Percentiles rank a stretch among this genome's conserved stretches.
Evolutionary conservation across 2,329 filamentous ascomycete genomes (phyloP).

Genomic region (Claviceps sp.): DNA sequence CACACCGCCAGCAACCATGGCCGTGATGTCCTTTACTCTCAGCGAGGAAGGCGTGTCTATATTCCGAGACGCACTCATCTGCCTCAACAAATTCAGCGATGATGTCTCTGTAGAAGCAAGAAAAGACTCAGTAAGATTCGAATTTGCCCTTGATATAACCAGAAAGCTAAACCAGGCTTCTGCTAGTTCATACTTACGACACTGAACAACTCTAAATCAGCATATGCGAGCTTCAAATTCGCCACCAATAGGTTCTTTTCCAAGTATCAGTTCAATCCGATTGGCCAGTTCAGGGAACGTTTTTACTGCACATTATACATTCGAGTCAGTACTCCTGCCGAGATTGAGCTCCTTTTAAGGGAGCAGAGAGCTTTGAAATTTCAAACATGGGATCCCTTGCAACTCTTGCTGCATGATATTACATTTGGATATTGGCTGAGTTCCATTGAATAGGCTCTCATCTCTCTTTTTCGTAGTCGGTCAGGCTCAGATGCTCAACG

Average conservation of each 20-base stretch:
- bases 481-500: slow-evolving; percentile 41
- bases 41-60: slow-evolving; percentile 58
- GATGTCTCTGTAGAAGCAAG: slow-evolving; percentile 62
- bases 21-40: slow-evolving; percentile 58
- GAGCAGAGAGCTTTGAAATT: background rate
- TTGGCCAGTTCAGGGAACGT: slow-evolving; percentile 35
- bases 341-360: background rate
- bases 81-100: slow-evolving; percentile 68
- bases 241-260: slow-evolving; percentile 58
- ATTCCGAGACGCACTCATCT: slow-evolving; percentile 60
- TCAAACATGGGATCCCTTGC: background rate
- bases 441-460: slow-evolving; percentile 36
- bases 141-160: background rate
- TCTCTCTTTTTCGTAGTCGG: slow-evolving; percentile 62
- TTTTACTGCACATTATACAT: slow-evolving; percentile 69
- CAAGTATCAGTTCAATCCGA: slow-evolving; percentile 52
- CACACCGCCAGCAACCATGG: slow-evolving; percentile 26
- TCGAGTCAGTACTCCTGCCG: slow-evolving; percentile 31
- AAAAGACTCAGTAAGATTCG: slow-evolving; percentile 44
- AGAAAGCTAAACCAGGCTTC: background rate
- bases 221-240: slow-evolving; percentile 61
- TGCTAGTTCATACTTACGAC: slow-evolving; percentile 57
- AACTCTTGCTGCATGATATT: background rate
- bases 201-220: slow-evolving; percentile 68
- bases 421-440: background rate